Percentiles rank a stretch among this genome's conserved stretches.
phyloP scores from a whole-genome alignment of 257 asterid species.

The Hygrophila difformis region DNA sequence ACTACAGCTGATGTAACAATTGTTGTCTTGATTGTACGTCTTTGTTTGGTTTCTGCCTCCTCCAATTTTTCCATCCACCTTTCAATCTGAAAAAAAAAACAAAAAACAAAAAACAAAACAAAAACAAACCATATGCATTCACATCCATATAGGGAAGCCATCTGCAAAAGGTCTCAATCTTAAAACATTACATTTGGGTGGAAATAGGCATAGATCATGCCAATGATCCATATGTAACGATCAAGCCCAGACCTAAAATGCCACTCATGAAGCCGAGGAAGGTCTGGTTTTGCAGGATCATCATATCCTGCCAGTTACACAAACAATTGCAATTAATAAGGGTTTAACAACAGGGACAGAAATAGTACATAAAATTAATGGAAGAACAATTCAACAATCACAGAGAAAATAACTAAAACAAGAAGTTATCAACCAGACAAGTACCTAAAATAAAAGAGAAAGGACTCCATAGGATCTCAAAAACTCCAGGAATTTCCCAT shows the following conservation, averaged over 20 bases:
- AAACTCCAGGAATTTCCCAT: slow-evolving; percentile 98
- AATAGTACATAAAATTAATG: too few species aligned
- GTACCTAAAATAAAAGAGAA: slow-evolving; percentile 68
- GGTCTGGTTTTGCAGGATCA: slow-evolving; percentile 90
- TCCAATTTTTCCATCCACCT: slow-evolving; percentile 97
- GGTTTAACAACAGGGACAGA: too few species aligned
- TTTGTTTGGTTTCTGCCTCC: slow-evolving; percentile 65
- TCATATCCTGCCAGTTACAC: slow-evolving; percentile 48
- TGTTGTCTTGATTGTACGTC: slow-evolving; percentile 58
- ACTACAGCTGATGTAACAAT: slow-evolving; percentile 46
- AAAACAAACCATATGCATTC: slow-evolving; percentile 6
- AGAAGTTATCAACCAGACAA: slow-evolving; percentile 17
- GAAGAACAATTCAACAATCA: slow-evolving; percentile 1
- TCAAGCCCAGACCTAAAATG: slow-evolving; percentile 94
- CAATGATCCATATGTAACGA: slow-evolving; percentile 89
- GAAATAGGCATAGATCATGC: slow-evolving; percentile 90
- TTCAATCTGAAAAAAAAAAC: slow-evolving; percentile 68
- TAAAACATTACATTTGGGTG: slow-evolving; percentile 68
- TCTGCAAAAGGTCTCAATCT: background rate
- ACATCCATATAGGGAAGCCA: slow-evolving; percentile 7
- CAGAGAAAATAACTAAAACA: slow-evolving; percentile 10
- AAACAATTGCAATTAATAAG: slow-evolving; percentile 18
- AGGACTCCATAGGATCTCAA: slow-evolving; percentile 78
- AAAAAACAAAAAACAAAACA: too few species aligned
- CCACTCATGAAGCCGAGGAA: slow-evolving; percentile 94